Percentiles rank a stretch among this genome's conserved stretches.
phyloP scores from a whole-genome alignment of 306 rosid genomes.

The Cyamopsis tetragonoloba region DNA sequence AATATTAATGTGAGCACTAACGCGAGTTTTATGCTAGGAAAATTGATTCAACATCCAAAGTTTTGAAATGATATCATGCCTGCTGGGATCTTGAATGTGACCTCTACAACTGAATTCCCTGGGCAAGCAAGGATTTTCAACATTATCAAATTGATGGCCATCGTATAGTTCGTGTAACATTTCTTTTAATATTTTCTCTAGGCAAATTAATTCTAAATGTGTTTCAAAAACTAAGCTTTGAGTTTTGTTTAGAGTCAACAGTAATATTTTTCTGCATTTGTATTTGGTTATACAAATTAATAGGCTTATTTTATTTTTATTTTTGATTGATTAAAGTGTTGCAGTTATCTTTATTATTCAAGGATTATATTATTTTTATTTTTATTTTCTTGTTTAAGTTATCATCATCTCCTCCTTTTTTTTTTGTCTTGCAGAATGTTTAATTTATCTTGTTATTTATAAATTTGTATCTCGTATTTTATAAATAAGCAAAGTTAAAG shows the following conservation, averaged over 20 bases:
- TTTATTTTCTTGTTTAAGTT: no score
- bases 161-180: constrained; percentile 33
- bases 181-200: constrained; percentile 17
- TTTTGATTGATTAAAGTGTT: no score
- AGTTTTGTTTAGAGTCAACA: neutral
- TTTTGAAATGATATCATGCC: neutral
- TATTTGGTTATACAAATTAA: neutral
- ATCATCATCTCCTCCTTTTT: no score
- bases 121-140: constrained; percentile 38
- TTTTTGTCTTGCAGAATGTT: no score
- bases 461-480: no score
- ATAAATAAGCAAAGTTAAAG: no score
- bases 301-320: neutral
- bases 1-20: no score
- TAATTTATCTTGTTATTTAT: no score
- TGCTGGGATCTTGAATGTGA: constrained; percentile 27
- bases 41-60: neutral
- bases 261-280: neutral
- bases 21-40: no score
- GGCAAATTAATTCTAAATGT: constrained; percentile 28
- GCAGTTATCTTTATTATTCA: no score
- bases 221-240: constrained; percentile 31
- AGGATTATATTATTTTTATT: no score
- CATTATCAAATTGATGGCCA: constrained; percentile 40
- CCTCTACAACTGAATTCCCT: constrained; percentile 25